phyloP scores from a whole-genome alignment of 305 asterid species.

The Rubia tinctorum region DNA sequence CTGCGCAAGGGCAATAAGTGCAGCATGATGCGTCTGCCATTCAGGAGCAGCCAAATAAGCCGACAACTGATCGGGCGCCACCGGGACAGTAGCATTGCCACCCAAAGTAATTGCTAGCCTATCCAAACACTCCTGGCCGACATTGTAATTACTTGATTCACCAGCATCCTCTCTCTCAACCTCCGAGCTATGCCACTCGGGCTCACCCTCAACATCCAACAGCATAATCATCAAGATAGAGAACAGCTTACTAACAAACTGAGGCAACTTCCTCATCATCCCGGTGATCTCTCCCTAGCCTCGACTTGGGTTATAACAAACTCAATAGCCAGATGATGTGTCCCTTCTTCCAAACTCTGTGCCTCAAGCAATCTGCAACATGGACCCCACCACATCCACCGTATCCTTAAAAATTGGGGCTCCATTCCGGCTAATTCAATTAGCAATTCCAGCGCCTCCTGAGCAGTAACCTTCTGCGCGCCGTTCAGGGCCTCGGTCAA shows the following conservation, averaged over 20 bases:
- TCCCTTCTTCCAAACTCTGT: slow-evolving; percentile 78
- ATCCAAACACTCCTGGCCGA: slow-evolving; percentile 94
- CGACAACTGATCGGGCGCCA: slow-evolving; percentile 81
- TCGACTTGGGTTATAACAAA: slow-evolving; percentile 84
- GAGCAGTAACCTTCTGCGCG: slow-evolving; percentile 85
- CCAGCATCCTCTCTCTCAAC: slow-evolving; percentile 91
- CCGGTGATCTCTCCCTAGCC: slow-evolving; percentile 97
- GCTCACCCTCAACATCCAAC: slow-evolving; percentile 79
- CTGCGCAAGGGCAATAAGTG: slow-evolving; percentile 88
- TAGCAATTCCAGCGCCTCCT: slow-evolving; percentile 84
- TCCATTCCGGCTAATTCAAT: slow-evolving; percentile 91
- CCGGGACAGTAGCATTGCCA: slow-evolving; percentile 88
- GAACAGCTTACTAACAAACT: slow-evolving; percentile 73
- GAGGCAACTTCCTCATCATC: slow-evolving; percentile 94
- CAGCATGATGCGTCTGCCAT: slow-evolving; percentile 96
- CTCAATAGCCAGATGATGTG: slow-evolving; percentile 83
- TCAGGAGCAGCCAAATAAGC: slow-evolving; percentile 72
- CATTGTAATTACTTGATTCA: slow-evolving; percentile 75
- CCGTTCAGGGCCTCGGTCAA: slow-evolving; percentile 76
- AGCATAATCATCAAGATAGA: slow-evolving; percentile 79
- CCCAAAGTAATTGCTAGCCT: slow-evolving; percentile 83
- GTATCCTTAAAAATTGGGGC: slow-evolving; percentile 84
- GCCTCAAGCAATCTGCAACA: slow-evolving; percentile 93
- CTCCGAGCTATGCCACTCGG: slow-evolving; percentile 88
- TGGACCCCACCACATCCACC: slow-evolving; percentile 84